A percentile compares a stretch with the other conserved stretches of the same genome.
These are phyloP conservation scores for Babjeviella inositovora DNA, from an alignment of 805 yeast genomes.

Conservation along the genomic window DNA sequence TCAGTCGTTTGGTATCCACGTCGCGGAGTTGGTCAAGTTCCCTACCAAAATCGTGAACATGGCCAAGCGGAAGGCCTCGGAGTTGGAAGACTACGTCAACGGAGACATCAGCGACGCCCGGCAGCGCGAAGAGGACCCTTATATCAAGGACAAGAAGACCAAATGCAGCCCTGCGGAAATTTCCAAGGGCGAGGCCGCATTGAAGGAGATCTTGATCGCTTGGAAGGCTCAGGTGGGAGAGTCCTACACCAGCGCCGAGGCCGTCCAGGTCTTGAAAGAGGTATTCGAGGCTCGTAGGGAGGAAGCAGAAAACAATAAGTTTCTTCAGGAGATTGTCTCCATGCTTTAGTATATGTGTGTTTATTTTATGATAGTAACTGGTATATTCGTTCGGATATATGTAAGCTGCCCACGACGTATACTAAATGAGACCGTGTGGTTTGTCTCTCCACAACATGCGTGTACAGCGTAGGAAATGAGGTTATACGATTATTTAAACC, in stretches of 20 bases:
- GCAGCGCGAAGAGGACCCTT: slow-evolving; percentile 15
- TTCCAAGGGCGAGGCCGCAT: slow-evolving; percentile 30
- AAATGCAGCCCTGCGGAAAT: slow-evolving; percentile 38
- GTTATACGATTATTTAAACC: no score
- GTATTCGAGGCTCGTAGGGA: slow-evolving; percentile 12
- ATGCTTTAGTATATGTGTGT: no score
- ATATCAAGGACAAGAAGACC: slow-evolving; percentile 27
- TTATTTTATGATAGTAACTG: no score
- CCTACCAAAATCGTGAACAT: slow-evolving; percentile 80
- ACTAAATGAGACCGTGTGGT: no score
- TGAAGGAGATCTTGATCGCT: slow-evolving; percentile 27
- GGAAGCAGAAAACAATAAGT: slow-evolving; percentile 14
- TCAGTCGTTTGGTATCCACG: slow-evolving; percentile 95
- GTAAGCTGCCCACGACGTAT: no score
- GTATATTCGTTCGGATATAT: no score
- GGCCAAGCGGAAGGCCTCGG: slow-evolving; percentile 92
- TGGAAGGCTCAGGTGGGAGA: slow-evolving; percentile 34
- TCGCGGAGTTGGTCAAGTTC: slow-evolving; percentile 89
- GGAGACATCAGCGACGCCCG: slow-evolving; percentile 14
- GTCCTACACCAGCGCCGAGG: slow-evolving; percentile 15
- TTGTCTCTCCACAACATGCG: no score
- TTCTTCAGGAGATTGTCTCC: slow-evolving; percentile 30
- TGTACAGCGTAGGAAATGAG: slow-evolving; percentile 1
- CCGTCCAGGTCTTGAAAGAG: slow-evolving; percentile 17
- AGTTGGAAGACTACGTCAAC: slow-evolving; percentile 49